Percentiles rank a stretch among this genome's conserved stretches.
Evolutionary conservation across 2,329 filamentous ascomycete species (phyloP).

Genomic region (Ceratocystis eucalypticola): DNA sequence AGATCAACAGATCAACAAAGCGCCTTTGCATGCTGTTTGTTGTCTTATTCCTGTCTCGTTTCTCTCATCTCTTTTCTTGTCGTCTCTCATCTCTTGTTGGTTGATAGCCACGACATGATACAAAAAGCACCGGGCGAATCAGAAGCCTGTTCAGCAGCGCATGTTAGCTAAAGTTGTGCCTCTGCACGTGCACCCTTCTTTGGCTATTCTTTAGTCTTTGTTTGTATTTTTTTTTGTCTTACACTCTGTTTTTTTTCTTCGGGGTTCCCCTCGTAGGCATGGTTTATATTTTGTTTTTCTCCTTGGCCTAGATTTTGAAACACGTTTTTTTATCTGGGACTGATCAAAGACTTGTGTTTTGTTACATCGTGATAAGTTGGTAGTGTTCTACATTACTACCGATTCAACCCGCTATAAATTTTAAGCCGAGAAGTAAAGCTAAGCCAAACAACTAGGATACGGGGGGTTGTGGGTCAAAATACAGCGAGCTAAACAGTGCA

Average conservation of each 20-base stretch:
- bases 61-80: background rate
- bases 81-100: background rate
- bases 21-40: background rate
- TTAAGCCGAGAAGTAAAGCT: background rate
- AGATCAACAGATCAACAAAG: slow-evolving; percentile 6
- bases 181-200: background rate
- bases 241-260: background rate
- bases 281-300: background rate
- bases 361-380: background rate
- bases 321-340: background rate
- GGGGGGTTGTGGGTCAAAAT: background rate
- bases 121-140: background rate
- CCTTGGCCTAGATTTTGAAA: background rate
- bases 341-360: background rate
- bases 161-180: background rate
- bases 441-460: background rate
- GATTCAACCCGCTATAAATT: background rate
- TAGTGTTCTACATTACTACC: background rate
- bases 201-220: background rate
- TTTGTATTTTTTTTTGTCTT: background rate
- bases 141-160: slow-evolving; percentile 1
- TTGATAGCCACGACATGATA: background rate
- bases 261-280: background rate
- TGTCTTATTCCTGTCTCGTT: background rate
- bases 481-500: too few relatives aligned